Evolutionary conservation across 2,329 filamentous ascomycete species (phyloP).

Genomic region (Neocucurbitaria cava): DNA sequence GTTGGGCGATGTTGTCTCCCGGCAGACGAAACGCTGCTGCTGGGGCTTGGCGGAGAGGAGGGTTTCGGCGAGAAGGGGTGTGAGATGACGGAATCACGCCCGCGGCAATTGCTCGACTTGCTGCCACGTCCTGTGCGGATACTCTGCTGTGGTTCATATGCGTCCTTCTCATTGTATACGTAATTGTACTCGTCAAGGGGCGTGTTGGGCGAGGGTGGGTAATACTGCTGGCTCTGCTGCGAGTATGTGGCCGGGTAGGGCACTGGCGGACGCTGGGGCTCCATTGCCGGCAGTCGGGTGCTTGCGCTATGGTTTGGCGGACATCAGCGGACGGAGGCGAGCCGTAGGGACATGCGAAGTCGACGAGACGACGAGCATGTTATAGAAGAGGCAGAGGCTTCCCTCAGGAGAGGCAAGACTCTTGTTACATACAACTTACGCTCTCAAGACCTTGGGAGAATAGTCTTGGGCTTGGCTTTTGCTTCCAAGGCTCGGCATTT

Average conservation of each 20-base stretch:
- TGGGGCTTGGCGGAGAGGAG: constrained; percentile 43
- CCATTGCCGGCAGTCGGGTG: constrained; percentile 37
- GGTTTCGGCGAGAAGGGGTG: constrained; percentile 45
- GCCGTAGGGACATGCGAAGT: constrained; percentile 21
- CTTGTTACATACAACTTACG: constrained; percentile 41
- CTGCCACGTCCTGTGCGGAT: constrained; percentile 24
- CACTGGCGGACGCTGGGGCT: constrained; percentile 40
- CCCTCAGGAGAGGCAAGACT: constrained; percentile 44
- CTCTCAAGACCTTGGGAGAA: constrained; percentile 42
- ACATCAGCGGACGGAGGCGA: constrained; percentile 33
- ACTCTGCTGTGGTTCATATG: constrained; percentile 21
- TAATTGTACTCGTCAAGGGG: constrained; percentile 21
- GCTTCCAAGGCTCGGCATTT: constrained; percentile 36
- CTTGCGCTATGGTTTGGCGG: constrained; percentile 29
- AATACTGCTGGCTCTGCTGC: constrained; percentile 19
- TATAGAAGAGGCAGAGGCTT: constrained; percentile 39
- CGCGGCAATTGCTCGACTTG: constrained; percentile 32
- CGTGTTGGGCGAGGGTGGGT: constrained; percentile 13
- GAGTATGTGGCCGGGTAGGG: constrained; percentile 32
- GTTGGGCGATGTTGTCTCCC: constrained; percentile 23
- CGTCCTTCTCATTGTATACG: constrained; percentile 36
- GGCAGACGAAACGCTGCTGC: constrained; percentile 41
- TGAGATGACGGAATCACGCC: constrained; percentile 49
- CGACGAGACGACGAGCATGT: constrained; percentile 41
- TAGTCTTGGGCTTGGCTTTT: constrained; percentile 41